These are phyloP conservation scores for Trypanosoma vivax DNA, from an alignment of 208 protist genomes.

Conservation along the genomic window DNA sequence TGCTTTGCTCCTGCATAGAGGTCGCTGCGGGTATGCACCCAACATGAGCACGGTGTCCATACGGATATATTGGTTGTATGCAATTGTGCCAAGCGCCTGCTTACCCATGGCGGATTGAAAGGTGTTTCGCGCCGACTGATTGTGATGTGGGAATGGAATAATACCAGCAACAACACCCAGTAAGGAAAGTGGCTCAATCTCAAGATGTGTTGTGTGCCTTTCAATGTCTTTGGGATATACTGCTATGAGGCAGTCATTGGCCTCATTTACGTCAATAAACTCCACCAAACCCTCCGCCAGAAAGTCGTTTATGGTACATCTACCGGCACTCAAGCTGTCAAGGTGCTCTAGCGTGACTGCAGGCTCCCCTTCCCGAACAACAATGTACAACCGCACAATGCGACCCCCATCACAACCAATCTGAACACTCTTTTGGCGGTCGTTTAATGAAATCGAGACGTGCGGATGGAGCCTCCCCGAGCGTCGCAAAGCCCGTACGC, in stretches of 20 bases:
- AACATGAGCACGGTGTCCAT: slow-evolving; percentile 98
- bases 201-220: slow-evolving; percentile 86
- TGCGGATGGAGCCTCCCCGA: slow-evolving; percentile 77
- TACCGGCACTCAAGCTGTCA: slow-evolving; percentile 36
- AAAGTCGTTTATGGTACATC: slow-evolving; percentile 85
- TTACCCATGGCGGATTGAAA: slow-evolving; percentile 99
- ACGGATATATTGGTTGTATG: slow-evolving; percentile 93
- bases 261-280: slow-evolving; percentile 99
- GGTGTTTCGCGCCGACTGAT: slow-evolving; percentile 99
- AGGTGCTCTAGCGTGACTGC: slow-evolving; percentile 57
- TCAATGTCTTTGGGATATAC: slow-evolving; percentile 89
- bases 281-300: slow-evolving; percentile 94
- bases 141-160: slow-evolving; percentile 99
- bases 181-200: slow-evolving; percentile 89
- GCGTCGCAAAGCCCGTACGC: slow-evolving; percentile 65
- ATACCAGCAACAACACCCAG: slow-evolving; percentile 92
- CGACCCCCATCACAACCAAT: slow-evolving; percentile 86
- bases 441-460: slow-evolving; percentile 77
- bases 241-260: slow-evolving; percentile 96
- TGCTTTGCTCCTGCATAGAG: slow-evolving; percentile 94
- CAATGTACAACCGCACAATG: slow-evolving; percentile 71
- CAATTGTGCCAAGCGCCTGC: slow-evolving; percentile 96
- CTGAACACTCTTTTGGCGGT: slow-evolving; percentile 71
- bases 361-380: slow-evolving; percentile 54
- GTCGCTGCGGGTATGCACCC: slow-evolving; percentile 97